These are phyloP conservation scores for Tagetes erecta DNA, from an alignment of 129 eudicot genomes.

Conservation along the genomic window DNA sequence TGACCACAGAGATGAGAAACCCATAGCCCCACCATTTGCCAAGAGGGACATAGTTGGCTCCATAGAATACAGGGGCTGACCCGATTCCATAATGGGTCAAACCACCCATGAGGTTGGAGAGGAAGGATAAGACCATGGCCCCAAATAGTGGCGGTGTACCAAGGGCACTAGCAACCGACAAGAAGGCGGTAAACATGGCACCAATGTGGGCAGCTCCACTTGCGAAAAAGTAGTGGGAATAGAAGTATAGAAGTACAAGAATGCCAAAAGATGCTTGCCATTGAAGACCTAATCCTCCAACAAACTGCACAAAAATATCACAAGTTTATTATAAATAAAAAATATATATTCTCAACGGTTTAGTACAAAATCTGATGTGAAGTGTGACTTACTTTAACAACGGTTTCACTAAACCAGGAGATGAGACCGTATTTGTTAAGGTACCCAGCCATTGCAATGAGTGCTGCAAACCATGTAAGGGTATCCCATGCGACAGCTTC, in stretches of 20 bases:
- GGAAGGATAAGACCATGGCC: slow-evolving; percentile 84
- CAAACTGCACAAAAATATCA: slow-evolving; percentile 58
- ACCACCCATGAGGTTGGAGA: slow-evolving; percentile 98
- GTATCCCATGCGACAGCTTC: slow-evolving; percentile 99
- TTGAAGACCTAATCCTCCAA: slow-evolving; percentile 93
- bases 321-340: not conserved
- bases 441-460: slow-evolving; percentile 99
- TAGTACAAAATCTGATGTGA: not conserved
- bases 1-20: slow-evolving; percentile 77
- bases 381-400: slow-evolving; percentile 62
- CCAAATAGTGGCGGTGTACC: slow-evolving; percentile 85
- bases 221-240: slow-evolving; percentile 94
- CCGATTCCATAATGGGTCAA: slow-evolving; percentile 95
- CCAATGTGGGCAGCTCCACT: slow-evolving; percentile 99
- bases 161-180: slow-evolving; percentile 91
- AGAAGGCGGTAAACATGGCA: slow-evolving; percentile 97
- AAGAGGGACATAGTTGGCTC: slow-evolving; percentile 91
- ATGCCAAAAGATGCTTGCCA: slow-evolving; percentile 98
- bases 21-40: slow-evolving; percentile 98
- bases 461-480: slow-evolving; percentile 99
- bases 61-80: slow-evolving; percentile 95
- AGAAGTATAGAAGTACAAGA: slow-evolving; percentile 90
- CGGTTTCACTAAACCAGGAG: slow-evolving; percentile 95
- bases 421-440: slow-evolving; percentile 97
- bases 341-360: not conserved